Conservation (phyloP, 371 early-diverging fungal genomes). For the Entomophthora muscae region DNA sequence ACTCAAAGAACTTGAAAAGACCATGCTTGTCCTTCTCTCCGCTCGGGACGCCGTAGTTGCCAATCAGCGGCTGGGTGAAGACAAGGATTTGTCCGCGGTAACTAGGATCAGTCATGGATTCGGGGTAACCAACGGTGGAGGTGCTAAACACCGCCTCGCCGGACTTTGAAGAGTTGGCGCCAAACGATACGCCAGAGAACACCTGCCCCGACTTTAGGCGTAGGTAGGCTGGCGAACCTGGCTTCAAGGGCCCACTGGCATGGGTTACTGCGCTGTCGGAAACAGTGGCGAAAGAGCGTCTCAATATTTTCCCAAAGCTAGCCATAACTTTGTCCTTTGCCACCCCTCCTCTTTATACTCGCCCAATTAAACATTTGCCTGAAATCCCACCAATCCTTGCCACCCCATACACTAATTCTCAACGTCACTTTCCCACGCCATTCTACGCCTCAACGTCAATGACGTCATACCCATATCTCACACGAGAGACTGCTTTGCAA, state of each 20-base stretch:
- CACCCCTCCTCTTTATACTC: too few relatives aligned
- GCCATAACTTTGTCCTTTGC: too few relatives aligned
- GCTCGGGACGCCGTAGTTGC: slow-evolving; percentile 82
- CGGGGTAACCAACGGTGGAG: slow-evolving; percentile 78
- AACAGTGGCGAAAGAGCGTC: slow-evolving; percentile 20
- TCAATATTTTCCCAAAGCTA: too few relatives aligned
- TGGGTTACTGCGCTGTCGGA: slow-evolving; percentile 18
- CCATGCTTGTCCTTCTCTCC: slow-evolving; percentile 55
- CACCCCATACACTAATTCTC: too few relatives aligned
- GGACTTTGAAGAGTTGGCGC: slow-evolving; percentile 30
- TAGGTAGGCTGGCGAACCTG: slow-evolving; percentile 36
- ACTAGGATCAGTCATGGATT: slow-evolving; percentile 75
- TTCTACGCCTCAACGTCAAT: too few relatives aligned
- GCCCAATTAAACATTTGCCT: too few relatives aligned
- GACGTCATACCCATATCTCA: too few relatives aligned
- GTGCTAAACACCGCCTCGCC: slow-evolving; percentile 84
- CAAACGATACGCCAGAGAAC: slow-evolving; percentile 59
- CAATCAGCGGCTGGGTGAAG: slow-evolving; percentile 59
- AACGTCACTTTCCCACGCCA: too few relatives aligned
- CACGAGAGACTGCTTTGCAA: too few relatives aligned
- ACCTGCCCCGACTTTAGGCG: slow-evolving; percentile 54
- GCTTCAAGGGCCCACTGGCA: slow-evolving; percentile 9
- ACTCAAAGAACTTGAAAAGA: slow-evolving; percentile 71
- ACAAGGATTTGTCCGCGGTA: slow-evolving; percentile 69
- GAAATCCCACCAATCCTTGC: too few relatives aligned